Conservation (phyloP, 2,329 filamentous ascomycete genomes). For the Beauveria bassiana region DNA sequence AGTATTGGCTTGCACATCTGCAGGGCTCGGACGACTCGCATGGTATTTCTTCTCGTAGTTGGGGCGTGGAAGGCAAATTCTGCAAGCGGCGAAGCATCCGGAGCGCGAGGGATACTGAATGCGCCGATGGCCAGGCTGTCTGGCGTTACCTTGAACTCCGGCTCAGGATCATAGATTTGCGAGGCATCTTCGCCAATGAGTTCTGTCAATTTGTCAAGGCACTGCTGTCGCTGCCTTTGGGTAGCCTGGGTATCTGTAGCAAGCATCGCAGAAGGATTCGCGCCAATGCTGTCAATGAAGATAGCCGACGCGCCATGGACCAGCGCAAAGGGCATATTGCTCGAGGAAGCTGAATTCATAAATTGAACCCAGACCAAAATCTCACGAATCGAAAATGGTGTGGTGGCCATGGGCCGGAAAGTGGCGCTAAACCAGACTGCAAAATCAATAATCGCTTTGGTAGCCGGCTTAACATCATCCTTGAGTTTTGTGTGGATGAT, state of each 20-base stretch:
- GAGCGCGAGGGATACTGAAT: slow-evolving; percentile 55
- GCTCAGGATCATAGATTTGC: slow-evolving; percentile 55
- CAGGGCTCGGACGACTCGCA: slow-evolving; percentile 82
- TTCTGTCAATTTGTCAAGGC: slow-evolving; percentile 62
- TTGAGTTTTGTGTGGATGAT: slow-evolving; percentile 75
- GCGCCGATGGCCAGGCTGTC: slow-evolving; percentile 58
- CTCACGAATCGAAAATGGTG: slow-evolving; percentile 83
- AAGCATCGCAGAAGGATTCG: slow-evolving; percentile 84
- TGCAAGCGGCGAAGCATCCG: slow-evolving; percentile 31
- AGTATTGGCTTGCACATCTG: slow-evolving; percentile 87
- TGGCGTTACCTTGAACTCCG: slow-evolving; percentile 48
- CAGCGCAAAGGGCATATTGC: slow-evolving; percentile 38
- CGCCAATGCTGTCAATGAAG: slow-evolving; percentile 90
- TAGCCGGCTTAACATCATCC: slow-evolving; percentile 45
- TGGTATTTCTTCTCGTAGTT: slow-evolving; percentile 82
- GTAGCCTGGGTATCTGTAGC: slow-evolving; percentile 64
- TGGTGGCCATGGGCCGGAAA: slow-evolving; percentile 67
- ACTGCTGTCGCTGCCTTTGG: slow-evolving; percentile 61
- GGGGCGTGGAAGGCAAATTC: slow-evolving; percentile 69
- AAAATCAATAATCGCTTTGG: slow-evolving; percentile 71
- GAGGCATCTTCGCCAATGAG: slow-evolving; percentile 58
- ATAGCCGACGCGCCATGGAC: slow-evolving; percentile 91
- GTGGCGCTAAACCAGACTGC: slow-evolving; percentile 85
- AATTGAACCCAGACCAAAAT: slow-evolving; percentile 91
- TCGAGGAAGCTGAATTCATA: slow-evolving; percentile 58